Evolutionary conservation across 495 filamentous ascomycete species (phyloP), one percentile per base, ranked within the genome.

Genomic region (Annulohypoxylon nitens): DNA sequence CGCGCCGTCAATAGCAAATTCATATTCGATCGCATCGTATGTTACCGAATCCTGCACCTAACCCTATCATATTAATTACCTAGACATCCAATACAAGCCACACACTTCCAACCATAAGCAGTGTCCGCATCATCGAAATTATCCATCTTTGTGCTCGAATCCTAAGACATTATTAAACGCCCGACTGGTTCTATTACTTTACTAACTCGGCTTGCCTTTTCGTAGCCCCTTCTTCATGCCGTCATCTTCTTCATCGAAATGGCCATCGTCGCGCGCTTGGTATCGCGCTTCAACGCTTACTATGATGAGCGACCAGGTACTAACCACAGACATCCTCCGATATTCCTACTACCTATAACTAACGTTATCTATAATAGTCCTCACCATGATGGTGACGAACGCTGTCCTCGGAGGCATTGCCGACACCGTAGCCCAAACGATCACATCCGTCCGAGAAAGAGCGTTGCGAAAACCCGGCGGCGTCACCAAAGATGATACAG

Each of bases 321-420:
- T 75, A 54, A 33, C n/a, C 43, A 4, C 18, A 43, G 18, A 37
- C 51, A 26, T 30, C 30, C 30, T 30, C 30, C 48, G 73, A 50
- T 64, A 30, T 48, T 61, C 48, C 37, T 18, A 8, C 26, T 26
- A 16, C 53, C 16, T 10, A 25, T 12, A 50, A 11, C 71, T 78
- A 18, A 77, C 60, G 37, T 7, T 3, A 5, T 18, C 18, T 3
- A 54, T 71, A 39, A 20, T 67, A 93, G 93, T 99, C 41, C 86
- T 99, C 69, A 99, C 96, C 47, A 99, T 95, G 80, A 99, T 98
- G 96, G 92, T 98, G 69, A 95, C 93, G 74, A 99, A 99, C 82
- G 92, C 96, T 64, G 91, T 99, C 36, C 89, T 99, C 26, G 93
- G 93, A 81, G 95, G 94, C 70, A 90, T 97, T 60, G 94, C 96